Conservation (phyloP, 1,139 yeast species). For the Kazachstania sp. region DNA sequence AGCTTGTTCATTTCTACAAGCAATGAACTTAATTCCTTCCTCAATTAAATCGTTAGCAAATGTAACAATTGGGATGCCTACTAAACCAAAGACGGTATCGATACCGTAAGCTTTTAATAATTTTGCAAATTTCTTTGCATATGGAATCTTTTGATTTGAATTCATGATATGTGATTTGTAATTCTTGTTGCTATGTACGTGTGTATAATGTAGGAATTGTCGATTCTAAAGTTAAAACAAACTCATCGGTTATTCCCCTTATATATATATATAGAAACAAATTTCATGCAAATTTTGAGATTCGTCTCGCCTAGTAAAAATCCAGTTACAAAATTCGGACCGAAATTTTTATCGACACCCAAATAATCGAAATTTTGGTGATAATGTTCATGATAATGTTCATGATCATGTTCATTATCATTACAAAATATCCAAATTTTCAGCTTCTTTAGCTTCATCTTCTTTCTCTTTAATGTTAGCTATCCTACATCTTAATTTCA, state of each 20-base stretch:
- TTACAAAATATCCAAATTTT: constrained; percentile 6
- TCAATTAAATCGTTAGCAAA: constrained; percentile 48
- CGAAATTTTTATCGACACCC: too few species aligned
- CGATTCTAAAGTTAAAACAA: background rate
- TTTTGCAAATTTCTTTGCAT: constrained; percentile 36
- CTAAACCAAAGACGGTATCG: constrained; percentile 52
- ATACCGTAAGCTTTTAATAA: constrained; percentile 41
- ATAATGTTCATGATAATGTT: background rate
- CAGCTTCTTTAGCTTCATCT: background rate
- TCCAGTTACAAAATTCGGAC: too few species aligned
- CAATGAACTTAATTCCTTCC: constrained; percentile 44
- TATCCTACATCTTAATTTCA: constrained; percentile 24
- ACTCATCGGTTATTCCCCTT: too few species aligned
- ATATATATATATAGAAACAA: too few species aligned
- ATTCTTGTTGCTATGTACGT: background rate
- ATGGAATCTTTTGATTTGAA: background rate
- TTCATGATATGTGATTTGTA: background rate
- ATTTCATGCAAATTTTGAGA: too few species aligned
- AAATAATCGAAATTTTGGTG: too few species aligned
- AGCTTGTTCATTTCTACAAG: constrained; percentile 59
- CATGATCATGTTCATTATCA: background rate
- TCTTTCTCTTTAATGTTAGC: constrained; percentile 5
- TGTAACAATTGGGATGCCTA: constrained; percentile 63
- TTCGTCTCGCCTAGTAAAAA: too few species aligned
- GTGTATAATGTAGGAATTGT: background rate